These are phyloP conservation scores for Karstenula rhodostoma DNA, from an alignment of 2,329 filamentous ascomycete species.

Conservation along the genomic window DNA sequence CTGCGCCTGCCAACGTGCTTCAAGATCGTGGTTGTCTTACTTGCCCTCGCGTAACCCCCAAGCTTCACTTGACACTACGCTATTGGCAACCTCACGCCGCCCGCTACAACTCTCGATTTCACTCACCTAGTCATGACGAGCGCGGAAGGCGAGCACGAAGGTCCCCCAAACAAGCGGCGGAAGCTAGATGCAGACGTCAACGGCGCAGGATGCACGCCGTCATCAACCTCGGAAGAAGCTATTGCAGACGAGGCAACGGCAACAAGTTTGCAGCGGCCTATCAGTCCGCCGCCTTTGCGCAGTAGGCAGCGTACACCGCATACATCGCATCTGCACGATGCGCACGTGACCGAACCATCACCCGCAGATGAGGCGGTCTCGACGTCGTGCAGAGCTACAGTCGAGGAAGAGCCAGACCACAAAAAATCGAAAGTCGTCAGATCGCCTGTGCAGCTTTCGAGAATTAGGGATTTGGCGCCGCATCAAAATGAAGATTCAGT, in stretches of 20 bases:
- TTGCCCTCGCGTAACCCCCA: background rate
- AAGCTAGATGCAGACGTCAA: constrained; percentile 25
- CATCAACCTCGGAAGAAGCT: background rate
- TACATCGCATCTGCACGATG: constrained; percentile 2
- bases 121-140: constrained; percentile 12
- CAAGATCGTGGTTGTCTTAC: constrained; percentile 8
- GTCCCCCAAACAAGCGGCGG: constrained; percentile 37
- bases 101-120: background rate
- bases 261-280: constrained; percentile 30
- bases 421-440: constrained; percentile 38
- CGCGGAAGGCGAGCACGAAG: constrained; percentile 12
- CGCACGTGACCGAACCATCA: constrained; percentile 24
- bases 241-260: constrained; percentile 4
- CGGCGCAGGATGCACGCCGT: constrained; percentile 11
- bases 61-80: background rate
- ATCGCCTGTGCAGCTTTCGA: constrained; percentile 77
- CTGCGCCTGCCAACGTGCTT: background rate
- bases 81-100: background rate
- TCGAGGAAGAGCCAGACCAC: background rate
- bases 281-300: constrained; percentile 39
- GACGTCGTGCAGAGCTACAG: background rate
- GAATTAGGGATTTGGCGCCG: constrained; percentile 69
- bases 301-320: constrained; percentile 21
- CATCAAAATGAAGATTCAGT: constrained; percentile 72
- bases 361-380: background rate